phyloP scores from a whole-genome alignment of 495 filamentous ascomycete species.

The Hyaloscypha bicolor region DNA sequence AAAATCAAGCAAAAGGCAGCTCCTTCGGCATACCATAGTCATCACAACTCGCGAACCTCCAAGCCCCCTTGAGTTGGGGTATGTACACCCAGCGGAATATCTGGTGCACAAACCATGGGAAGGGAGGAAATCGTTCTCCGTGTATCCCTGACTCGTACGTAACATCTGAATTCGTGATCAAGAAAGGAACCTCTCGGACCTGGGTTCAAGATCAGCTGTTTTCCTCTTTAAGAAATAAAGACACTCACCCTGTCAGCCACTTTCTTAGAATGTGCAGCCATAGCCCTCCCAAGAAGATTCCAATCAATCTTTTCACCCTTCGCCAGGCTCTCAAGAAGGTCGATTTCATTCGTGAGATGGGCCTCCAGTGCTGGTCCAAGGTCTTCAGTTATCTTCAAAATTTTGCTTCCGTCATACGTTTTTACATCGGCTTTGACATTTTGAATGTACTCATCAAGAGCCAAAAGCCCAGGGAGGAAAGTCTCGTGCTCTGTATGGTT shows the following conservation, averaged over 20 bases:
- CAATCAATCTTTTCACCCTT: conserved; percentile 32
- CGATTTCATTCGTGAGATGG: conserved; percentile 46
- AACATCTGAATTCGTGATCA: conserved; percentile 44
- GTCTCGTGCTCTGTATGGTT: conserved; percentile 30
- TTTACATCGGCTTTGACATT: background rate
- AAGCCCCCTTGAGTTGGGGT: conserved; percentile 34
- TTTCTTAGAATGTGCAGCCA: conserved; percentile 25
- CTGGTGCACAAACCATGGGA: conserved; percentile 32
- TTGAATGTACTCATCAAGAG: conserved; percentile 22
- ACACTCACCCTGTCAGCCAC: conserved; percentile 9
- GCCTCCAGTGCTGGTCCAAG: conserved; percentile 38
- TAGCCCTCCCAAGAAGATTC: conserved; percentile 13
- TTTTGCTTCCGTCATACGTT: conserved; percentile 30
- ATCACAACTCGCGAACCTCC: conserved; percentile 45
- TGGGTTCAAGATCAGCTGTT: background rate
- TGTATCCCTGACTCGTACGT: conserved; percentile 40
- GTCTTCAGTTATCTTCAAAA: conserved; percentile 41
- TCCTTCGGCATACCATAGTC: conserved; percentile 37
- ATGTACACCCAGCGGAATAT: conserved; percentile 27
- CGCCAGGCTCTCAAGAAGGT: conserved; percentile 29
- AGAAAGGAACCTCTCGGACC: conserved; percentile 25
- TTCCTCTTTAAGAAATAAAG: background rate
- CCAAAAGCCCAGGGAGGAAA: conserved; percentile 38
- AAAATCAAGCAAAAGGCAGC: conserved; percentile 28
- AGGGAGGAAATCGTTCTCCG: conserved; percentile 35